Conservation (phyloP, 2,329 filamentous ascomycete genomes). For the Paraphoma sp. region DNA sequence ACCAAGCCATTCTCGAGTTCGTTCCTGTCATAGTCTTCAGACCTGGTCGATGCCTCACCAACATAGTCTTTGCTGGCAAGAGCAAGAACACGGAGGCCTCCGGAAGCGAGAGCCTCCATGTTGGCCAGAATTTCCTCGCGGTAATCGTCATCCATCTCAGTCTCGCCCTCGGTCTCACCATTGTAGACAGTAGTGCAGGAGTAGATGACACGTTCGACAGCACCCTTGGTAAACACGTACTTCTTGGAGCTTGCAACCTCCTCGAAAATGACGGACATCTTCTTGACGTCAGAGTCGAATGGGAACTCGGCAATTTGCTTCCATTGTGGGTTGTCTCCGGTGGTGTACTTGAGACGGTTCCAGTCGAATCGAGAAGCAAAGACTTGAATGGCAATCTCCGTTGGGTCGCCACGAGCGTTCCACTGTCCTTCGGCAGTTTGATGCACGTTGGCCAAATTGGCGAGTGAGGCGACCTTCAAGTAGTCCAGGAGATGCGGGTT, state of each 20-base stretch:
- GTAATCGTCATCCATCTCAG: conserved; percentile 59
- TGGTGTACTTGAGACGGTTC: conserved; percentile 55
- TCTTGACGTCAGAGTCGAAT: conserved; percentile 76
- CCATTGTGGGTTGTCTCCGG: conserved; percentile 37
- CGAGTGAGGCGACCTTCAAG: conserved; percentile 46
- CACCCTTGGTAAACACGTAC: conserved; percentile 68
- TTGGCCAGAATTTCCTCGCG: conserved; percentile 66
- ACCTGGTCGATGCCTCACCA: conserved; percentile 50
- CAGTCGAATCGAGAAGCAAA: conserved; percentile 73
- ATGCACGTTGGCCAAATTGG: conserved; percentile 59
- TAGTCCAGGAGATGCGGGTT: conserved; percentile 41
- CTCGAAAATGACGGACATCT: conserved; percentile 73
- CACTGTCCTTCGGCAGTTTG: conserved; percentile 49
- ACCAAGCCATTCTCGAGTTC: conserved; percentile 71
- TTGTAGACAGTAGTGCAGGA: conserved; percentile 63
- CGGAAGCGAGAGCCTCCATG: conserved; percentile 70
- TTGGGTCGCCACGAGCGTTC: conserved; percentile 51
- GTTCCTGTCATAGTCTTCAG: conserved; percentile 59
- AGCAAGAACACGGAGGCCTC: conserved; percentile 72
- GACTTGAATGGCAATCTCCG: conserved; percentile 76
- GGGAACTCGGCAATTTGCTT: conserved; percentile 67
- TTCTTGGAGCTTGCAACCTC: conserved; percentile 47
- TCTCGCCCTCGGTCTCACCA: conserved; percentile 47
- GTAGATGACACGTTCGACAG: conserved; percentile 67
- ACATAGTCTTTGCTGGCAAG: conserved; percentile 61